Conservation (phyloP, 352 stramenopile species). For the Ophiocytium majus region DNA sequence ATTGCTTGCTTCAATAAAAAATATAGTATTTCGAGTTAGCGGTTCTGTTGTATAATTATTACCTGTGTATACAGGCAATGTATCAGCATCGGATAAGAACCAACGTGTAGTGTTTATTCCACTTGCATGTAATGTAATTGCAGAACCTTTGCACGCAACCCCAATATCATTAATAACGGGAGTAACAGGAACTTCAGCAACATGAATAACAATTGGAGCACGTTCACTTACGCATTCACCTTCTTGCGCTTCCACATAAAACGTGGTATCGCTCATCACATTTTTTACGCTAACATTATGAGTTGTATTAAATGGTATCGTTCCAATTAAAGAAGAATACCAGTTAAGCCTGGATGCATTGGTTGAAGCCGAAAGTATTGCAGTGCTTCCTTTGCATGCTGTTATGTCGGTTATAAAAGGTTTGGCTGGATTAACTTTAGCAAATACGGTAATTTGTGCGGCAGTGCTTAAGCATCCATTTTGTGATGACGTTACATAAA, state of each 20-base stretch:
- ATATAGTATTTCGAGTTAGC: conserved; percentile 22
- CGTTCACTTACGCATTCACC: conserved; percentile 19
- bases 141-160: conserved; percentile 18
- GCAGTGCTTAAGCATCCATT: conserved; percentile 19
- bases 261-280: conserved; percentile 19
- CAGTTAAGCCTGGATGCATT: conserved; percentile 19
- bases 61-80: conserved; percentile 19
- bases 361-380: conserved; percentile 19
- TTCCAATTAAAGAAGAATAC: conserved; percentile 22
- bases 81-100: conserved; percentile 20
- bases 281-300: conserved; percentile 22
- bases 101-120: conserved; percentile 20
- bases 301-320: conserved; percentile 22
- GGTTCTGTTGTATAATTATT: conserved; percentile 22
- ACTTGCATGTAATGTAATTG: conserved; percentile 22
- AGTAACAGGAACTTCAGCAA: conserved; percentile 20
- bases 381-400: conserved; percentile 19
- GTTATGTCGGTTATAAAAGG: conserved; percentile 21
- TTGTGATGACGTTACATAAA: conserved; percentile 22
- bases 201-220: conserved; percentile 21
- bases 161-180: conserved; percentile 21
- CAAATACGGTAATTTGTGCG: conserved; percentile 20
- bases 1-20: conserved; percentile 22
- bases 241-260: conserved; percentile 20
- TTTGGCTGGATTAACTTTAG: conserved; percentile 21